Conservation (phyloP, 2,329 filamentous ascomycete genomes). For the Leptodontidium sp. region DNA sequence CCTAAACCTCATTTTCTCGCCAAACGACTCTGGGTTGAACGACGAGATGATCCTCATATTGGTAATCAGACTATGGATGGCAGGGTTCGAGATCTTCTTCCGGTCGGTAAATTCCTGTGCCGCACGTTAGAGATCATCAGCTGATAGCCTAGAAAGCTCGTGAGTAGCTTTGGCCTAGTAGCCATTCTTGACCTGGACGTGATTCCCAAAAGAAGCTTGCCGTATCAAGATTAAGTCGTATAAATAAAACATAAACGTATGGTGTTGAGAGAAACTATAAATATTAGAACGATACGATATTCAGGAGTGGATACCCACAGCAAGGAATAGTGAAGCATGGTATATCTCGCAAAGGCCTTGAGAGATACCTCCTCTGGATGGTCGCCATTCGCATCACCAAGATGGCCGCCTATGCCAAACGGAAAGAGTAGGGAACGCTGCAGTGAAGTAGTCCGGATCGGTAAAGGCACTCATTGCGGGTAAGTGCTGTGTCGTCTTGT, state of each 20-base stretch:
- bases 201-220: too few relatives aligned
- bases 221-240: too few relatives aligned
- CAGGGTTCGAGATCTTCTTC: constrained; percentile 31
- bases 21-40: constrained; percentile 30
- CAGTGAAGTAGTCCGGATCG: not conserved
- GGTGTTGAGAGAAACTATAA: too few relatives aligned
- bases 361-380: not conserved
- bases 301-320: too few relatives aligned
- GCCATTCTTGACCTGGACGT: not conserved
- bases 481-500: not conserved
- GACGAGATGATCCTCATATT: constrained; percentile 25
- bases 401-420: not conserved
- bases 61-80: constrained; percentile 18
- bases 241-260: too few relatives aligned
- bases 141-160: not conserved
- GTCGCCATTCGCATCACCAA: not conserved
- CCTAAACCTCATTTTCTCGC: constrained; percentile 27
- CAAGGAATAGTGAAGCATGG: too few relatives aligned
- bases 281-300: too few relatives aligned
- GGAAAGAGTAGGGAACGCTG: not conserved
- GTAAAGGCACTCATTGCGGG: not conserved
- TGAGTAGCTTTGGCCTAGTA: not conserved
- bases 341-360: not conserved
- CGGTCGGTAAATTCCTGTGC: constrained; percentile 24
- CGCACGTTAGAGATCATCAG: not conserved